Evolutionary conservation across 805 yeast species (phyloP).

Genomic region (Metschnikowia colocasiae): DNA sequence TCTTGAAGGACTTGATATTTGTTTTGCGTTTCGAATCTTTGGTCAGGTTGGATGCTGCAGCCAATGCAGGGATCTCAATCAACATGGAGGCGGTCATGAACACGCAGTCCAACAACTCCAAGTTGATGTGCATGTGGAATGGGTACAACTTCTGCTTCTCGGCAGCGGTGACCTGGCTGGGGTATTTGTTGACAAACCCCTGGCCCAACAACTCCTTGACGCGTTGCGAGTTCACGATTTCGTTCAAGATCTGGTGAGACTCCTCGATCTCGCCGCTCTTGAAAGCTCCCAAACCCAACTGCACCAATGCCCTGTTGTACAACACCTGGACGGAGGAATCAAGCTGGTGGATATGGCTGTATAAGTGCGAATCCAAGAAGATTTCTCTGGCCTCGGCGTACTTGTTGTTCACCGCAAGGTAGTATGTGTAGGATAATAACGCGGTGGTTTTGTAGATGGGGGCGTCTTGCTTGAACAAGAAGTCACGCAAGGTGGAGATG

Average conservation of each 20-base stretch:
- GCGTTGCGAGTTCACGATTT: conserved; percentile 80
- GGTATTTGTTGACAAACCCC: conserved; percentile 68
- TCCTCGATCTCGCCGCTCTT: conserved; percentile 82
- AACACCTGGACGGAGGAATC: conserved; percentile 86
- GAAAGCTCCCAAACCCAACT: conserved; percentile 94
- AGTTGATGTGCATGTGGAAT: conserved; percentile 96
- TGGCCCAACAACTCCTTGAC: conserved; percentile 93
- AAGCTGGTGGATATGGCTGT: conserved; percentile 75
- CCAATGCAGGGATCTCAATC: conserved; percentile 84
- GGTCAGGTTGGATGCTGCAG: conserved; percentile 55
- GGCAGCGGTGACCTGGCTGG: conserved; percentile 49
- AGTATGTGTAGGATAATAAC: conserved; percentile 79
- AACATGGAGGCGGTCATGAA: conserved; percentile 86
- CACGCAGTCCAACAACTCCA: conserved; percentile 91
- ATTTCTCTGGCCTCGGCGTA: conserved; percentile 84
- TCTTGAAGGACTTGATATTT: conserved; percentile 79
- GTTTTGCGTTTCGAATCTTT: conserved; percentile 56
- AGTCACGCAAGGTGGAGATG: conserved; percentile 61
- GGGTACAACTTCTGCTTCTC: conserved; percentile 87
- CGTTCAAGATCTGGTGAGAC: conserved; percentile 81
- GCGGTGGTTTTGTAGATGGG: conserved; percentile 76
- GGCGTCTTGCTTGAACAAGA: conserved; percentile 64
- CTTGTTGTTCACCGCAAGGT: conserved; percentile 83
- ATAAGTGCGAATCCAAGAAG: conserved; percentile 81
- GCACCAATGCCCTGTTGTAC: conserved; percentile 93